Evolutionary conservation across 148 eudicot species (phyloP), one percentile per base, ranked within the genome.

Genomic region (Oxyria digyna): DNA sequence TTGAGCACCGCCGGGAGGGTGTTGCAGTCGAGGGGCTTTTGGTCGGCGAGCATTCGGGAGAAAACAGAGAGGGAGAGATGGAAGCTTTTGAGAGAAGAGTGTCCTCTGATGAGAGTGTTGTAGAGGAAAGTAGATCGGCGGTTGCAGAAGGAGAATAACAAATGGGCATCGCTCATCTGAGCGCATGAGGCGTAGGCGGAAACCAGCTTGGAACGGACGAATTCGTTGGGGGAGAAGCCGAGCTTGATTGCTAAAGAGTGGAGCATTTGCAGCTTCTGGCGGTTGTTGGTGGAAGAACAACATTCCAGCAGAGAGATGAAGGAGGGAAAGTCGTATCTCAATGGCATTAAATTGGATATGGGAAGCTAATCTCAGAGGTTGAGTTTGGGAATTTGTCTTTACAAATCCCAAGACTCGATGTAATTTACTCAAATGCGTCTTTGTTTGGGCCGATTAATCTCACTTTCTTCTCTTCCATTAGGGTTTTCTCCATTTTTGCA

Each of bases 21-120:
- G 64, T 78, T 71, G 27, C 49, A 43, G 71, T 82, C 86, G 32
- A 85, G 38, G 15, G 74, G 71, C 63, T 82, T 80, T 13, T 70
- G 43, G 38, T 46, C 11, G 42, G 46, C 23, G 24, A 78, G 37
- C 86, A 85, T 73, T 62, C 78, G 70, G 62, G 70, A 74, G 33
- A 80, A 85, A 62, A 54, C 32, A 8, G 54, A 54, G 67, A 85
- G 74, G 14, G 89, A 82, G 10, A 54, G 68, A 26, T 42, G 17
- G 69, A 76, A 85, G 17, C 67, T 37, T 9, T 73, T 55, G 49
- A 77, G 37, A 14, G 81, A 80, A 64, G 76, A 14, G 42, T 74
- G 81, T 42, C 83, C 84, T 54, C 81, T 74, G 37, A 85, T 85
- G 70, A 85, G 79, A 65, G 84, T 74, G 59, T 85, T 82, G 77